Evolutionary conservation across 2,329 filamentous ascomycete species (phyloP).

Genomic region (Ceratocystis harringtonii): DNA sequence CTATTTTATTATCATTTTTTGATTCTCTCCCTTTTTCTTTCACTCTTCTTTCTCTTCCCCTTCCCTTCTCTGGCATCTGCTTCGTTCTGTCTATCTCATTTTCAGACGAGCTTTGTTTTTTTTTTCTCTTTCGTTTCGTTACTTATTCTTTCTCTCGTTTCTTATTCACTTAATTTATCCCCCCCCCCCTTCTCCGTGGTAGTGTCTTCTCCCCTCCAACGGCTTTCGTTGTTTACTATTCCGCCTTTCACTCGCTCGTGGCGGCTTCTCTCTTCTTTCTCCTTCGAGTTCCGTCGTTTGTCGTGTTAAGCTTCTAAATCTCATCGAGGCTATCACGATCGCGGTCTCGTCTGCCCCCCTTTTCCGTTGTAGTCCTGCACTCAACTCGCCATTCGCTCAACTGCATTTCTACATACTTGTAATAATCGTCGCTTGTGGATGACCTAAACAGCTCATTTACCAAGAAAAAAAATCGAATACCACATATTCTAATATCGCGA

Average conservation of each 20-base stretch:
- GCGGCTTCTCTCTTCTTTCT: not conserved
- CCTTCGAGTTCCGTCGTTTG: not conserved
- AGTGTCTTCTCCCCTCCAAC: not conserved
- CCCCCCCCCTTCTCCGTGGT: constrained; percentile 4
- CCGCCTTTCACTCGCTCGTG: constrained; percentile 12
- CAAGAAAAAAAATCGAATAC: not conserved
- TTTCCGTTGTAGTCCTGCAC: not conserved
- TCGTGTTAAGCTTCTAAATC: too few relatives aligned
- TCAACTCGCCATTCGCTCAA: not conserved
- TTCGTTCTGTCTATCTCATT: not conserved
- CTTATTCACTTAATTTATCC: constrained; percentile 12
- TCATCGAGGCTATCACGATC: too few relatives aligned
- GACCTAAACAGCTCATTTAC: not conserved
- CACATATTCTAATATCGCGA: not conserved
- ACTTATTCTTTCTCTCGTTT: not conserved
- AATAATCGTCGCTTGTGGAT: not conserved
- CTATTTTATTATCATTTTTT: not conserved
- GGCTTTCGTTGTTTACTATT: not conserved
- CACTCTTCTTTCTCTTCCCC: not conserved
- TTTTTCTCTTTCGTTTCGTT: not conserved
- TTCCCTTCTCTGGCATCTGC: not conserved
- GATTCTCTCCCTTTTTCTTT: not conserved
- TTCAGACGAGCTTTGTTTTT: not conserved
- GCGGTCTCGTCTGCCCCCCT: not conserved
- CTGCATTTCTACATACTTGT: not conserved